Evolutionary conservation across 2,329 filamentous ascomycete genomes (phyloP), one percentile per base, ranked within the genome.

Genomic region (Aspergillus amoenus): DNA sequence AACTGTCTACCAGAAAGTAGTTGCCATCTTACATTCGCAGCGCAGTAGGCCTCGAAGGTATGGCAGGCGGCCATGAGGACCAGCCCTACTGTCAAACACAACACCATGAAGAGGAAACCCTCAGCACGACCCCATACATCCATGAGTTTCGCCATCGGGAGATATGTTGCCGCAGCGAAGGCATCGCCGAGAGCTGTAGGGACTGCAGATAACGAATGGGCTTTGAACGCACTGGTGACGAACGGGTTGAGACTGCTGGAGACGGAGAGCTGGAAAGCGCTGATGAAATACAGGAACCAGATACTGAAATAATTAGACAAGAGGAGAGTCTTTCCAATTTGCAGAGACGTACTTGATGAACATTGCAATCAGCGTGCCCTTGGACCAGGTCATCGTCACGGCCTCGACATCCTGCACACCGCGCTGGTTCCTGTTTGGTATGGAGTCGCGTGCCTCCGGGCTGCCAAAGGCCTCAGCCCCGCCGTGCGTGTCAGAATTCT

Each of bases 61-160:
- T 78, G 75, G 68, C 82, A 87, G 2, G 76, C 77, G 5, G 87
- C 87, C 74, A 87, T 86, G 70, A 89, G 79, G 59, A 86, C 75
- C 48, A 87, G 71, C 7, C 81, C 80, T 0, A 81, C 53, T 0
- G 79, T 78, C 61, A 77, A 75, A 45, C 80, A 66, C 2, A 71
- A 52, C 0, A 81, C 64, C 71, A 82, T 82, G 32, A 84, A 39
- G 1, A 78, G 59, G 58, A 84, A 81, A 13, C 83, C 85, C 62
- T 86, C 79, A 0, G 84, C 78, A 39, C 86, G 82, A 18, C 84
- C 86, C 79, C 82, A 88, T 34, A 85, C 73, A 68, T 88, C 83
- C 59, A 88, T 73, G 17, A 86, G 73, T 68, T 88, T 88, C 22
- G 85, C 84, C n/a, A 85, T 73, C 1, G 84, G 82, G 17, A 88